Evolutionary conservation across 1,284 basidiomycete genomes (phyloP).

Genomic region (Trichosporon sp.): DNA sequence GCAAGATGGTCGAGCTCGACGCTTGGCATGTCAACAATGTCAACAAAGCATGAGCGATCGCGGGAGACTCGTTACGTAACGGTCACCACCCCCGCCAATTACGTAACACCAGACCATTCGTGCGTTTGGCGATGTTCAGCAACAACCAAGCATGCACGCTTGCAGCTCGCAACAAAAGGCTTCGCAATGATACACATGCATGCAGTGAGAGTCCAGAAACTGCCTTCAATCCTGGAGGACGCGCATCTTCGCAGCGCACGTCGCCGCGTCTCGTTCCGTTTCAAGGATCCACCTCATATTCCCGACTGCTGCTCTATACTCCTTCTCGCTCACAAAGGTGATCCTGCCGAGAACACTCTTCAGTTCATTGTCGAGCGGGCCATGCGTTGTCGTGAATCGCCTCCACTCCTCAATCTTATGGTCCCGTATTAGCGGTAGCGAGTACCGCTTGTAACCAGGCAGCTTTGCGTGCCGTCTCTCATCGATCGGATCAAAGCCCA

Average conservation of each 20-base stretch:
- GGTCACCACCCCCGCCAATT: neutral
- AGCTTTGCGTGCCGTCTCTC: neutral
- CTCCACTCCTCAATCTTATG: neutral
- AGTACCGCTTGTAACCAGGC: neutral
- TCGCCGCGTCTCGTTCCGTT: conserved; percentile 4
- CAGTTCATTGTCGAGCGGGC: neutral
- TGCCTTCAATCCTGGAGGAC: too few relatives aligned
- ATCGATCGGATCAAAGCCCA: neutral
- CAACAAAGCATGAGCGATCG: neutral
- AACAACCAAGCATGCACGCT: too few relatives aligned
- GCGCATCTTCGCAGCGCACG: neutral
- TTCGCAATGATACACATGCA: too few relatives aligned
- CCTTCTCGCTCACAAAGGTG: neutral
- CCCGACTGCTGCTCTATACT: conserved; percentile 6
- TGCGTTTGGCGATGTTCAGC: too few relatives aligned
- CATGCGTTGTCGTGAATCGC: neutral
- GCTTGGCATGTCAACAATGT: too few relatives aligned
- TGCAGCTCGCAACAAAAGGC: too few relatives aligned
- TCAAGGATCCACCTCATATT: conserved; percentile 7
- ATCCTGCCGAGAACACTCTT: neutral
- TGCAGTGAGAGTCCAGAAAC: too few relatives aligned
- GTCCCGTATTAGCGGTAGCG: neutral
- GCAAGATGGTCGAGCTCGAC: neutral
- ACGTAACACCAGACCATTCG: too few relatives aligned
- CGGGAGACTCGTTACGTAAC: neutral